Evolutionary conservation across 306 rosid species (phyloP).

Genomic region (Echinosophora koreensis): DNA sequence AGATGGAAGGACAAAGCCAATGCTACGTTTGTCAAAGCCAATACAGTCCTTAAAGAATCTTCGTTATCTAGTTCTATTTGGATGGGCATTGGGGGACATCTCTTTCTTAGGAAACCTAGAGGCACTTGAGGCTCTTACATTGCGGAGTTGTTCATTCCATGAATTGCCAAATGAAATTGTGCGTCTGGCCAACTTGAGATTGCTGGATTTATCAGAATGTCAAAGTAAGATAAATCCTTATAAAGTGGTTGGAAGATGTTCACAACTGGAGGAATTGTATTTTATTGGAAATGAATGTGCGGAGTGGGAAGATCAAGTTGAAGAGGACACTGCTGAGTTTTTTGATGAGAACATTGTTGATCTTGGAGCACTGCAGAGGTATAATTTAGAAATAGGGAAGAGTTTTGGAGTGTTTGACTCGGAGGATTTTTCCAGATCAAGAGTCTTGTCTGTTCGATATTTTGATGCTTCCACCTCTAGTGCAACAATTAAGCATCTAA

Average conservation of each 20-base stretch:
- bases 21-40: not conserved
- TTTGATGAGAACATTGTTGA: not conserved
- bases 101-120: not conserved
- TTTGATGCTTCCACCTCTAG: slow-evolving; percentile 1
- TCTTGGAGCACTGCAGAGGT: not conserved
- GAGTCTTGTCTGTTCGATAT: not conserved
- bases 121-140: not conserved
- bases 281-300: not conserved
- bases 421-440: not conserved
- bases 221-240: not conserved
- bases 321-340: not conserved
- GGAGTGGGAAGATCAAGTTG: not conserved
- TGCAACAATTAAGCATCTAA: not conserved
- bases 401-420: not conserved
- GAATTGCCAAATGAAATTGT: not conserved
- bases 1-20: not conserved
- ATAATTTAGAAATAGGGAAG: not conserved
- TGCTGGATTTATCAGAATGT: not conserved
- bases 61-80: not conserved
- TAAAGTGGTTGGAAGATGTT: not conserved
- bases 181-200: not conserved
- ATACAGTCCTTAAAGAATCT: not conserved
- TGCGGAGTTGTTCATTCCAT: not conserved
- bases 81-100: not conserved
- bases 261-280: slow-evolving; percentile 11